Conservation (phyloP, 2,329 filamentous ascomycete genomes). For the Arthrinium phaeospermum region DNA sequence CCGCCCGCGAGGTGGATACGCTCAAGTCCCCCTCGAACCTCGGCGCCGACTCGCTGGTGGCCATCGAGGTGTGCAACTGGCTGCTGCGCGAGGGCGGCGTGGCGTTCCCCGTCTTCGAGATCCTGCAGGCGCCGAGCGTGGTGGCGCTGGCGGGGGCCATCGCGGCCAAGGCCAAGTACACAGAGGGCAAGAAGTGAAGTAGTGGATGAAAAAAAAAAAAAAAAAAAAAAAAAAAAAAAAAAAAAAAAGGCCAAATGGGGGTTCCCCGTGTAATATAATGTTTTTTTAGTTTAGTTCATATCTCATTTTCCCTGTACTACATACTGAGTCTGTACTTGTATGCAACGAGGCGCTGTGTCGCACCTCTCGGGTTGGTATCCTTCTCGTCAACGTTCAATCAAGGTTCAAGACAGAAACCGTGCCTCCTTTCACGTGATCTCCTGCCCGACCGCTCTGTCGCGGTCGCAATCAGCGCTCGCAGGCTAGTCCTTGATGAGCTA, state of each 20-base stretch:
- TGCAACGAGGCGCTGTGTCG: neutral
- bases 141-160: neutral
- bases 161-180: neutral
- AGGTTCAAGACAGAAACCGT: neutral
- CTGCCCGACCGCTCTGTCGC: neutral
- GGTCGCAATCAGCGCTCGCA: no score
- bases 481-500: neutral
- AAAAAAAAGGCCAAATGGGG: no score
- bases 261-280: neutral
- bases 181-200: neutral
- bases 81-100: slow-evolving; percentile 4
- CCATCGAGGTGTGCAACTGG: neutral
- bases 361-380: neutral
- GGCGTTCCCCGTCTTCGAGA: slow-evolving; percentile 16
- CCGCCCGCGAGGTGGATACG: neutral
- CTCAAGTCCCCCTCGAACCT: neutral
- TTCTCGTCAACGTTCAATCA: neutral
- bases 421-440: neutral
- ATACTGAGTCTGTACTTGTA: neutral
- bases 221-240: no score
- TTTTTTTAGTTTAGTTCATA: neutral
- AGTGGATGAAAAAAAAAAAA: no score
- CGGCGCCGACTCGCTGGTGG: neutral
- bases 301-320: neutral
- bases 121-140: slow-evolving; percentile 5